A percentile compares a stretch with the other conserved stretches of the same genome.
These are phyloP conservation scores for Pleurotus ostreatus DNA, from an alignment of 768 basidiomycete genomes.

Conservation along the genomic window DNA sequence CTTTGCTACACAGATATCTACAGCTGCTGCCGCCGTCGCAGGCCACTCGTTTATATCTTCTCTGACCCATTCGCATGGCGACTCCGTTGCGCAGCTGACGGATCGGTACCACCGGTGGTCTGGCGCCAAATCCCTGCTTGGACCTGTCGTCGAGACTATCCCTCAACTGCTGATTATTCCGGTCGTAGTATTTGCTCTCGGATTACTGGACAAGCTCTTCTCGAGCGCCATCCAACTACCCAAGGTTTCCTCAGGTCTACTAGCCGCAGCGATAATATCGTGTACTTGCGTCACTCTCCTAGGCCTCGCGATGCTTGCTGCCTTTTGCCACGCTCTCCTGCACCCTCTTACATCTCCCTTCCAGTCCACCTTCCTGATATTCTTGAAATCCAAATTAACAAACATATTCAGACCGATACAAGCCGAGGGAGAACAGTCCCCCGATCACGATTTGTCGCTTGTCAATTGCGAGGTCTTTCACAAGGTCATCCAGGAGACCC, in stretches of 20 bases:
- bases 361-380: neutral
- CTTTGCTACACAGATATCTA: neutral
- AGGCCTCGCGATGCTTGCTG: neutral
- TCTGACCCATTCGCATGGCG: constrained; percentile 1
- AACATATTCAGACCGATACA: neutral
- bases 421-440: neutral
- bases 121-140: constrained; percentile 1
- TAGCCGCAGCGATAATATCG: neutral
- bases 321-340: neutral
- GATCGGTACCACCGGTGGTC: constrained; percentile 3
- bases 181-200: constrained; percentile 4
- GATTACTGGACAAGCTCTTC: constrained; percentile 8
- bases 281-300: neutral
- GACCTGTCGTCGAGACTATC: constrained; percentile 1
- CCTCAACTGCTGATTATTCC: constrained; percentile 6
- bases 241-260: neutral
- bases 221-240: neutral
- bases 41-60: constrained; percentile 5
- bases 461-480: constrained; percentile 2
- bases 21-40: constrained; percentile 5
- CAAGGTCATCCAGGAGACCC: constrained; percentile 5
- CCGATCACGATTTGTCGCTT: neutral
- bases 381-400: neutral
- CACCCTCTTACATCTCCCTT: constrained; percentile 6
- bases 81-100: neutral